phyloP scores from a whole-genome alignment of 2,329 filamentous ascomycete genomes.

The Colletotrichum plurivorum region DNA sequence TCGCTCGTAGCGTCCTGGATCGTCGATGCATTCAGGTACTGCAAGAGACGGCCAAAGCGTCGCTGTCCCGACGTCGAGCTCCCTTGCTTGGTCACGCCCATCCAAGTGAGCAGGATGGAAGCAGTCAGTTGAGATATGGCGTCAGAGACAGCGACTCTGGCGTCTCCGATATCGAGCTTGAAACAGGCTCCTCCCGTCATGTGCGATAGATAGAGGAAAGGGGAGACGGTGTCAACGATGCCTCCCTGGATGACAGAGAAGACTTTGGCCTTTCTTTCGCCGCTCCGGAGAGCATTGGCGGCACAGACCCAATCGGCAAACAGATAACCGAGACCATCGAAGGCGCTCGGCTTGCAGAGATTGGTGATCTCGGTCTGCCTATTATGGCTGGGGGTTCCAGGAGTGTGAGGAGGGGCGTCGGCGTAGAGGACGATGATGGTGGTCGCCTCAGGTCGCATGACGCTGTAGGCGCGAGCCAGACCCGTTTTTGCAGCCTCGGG shows the following conservation, averaged over 20 bases:
- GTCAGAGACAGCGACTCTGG: conserved; percentile 37
- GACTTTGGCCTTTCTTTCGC: conserved; percentile 58
- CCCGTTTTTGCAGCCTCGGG: conserved; percentile 65
- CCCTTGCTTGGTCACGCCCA: conserved; percentile 52
- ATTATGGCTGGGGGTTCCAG: conserved; percentile 33
- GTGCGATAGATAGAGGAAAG: conserved; percentile 58
- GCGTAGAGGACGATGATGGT: conserved; percentile 65
- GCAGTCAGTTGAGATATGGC: conserved; percentile 58
- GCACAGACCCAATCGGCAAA: conserved; percentile 63
- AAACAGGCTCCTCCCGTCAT: conserved; percentile 59
- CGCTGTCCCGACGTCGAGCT: conserved; percentile 15
- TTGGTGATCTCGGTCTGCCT: conserved; percentile 20
- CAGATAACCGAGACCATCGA: conserved; percentile 50
- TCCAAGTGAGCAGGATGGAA: conserved; percentile 59
- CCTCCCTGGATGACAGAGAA: conserved; percentile 56
- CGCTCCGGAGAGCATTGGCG: conserved; percentile 49
- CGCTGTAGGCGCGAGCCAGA: conserved; percentile 59
- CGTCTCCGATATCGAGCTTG: conserved; percentile 43
- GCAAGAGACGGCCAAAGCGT: conserved; percentile 2
- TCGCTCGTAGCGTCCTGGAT: conserved; percentile 5
- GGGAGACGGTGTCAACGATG: conserved; percentile 43
- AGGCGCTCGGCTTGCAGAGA: conserved; percentile 9
- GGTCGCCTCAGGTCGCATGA: conserved; percentile 63
- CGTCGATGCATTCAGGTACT: background rate
- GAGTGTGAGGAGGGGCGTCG: conserved; percentile 63